These are phyloP conservation scores for Eucalyptus pauciflora DNA, from an alignment of 345 rosid species.

Conservation along the genomic window DNA sequence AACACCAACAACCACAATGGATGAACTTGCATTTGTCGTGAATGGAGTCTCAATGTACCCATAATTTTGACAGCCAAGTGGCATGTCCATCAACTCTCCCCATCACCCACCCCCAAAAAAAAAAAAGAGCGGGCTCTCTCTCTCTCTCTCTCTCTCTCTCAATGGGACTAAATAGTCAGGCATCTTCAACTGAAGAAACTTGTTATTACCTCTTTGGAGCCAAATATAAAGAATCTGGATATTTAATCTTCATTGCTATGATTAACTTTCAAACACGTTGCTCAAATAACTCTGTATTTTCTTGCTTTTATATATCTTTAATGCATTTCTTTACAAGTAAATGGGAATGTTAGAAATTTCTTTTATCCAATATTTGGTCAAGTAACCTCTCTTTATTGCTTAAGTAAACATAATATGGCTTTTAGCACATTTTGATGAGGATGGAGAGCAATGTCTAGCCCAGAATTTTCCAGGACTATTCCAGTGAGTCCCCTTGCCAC, in stretches of 20 bases:
- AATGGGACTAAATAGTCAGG: neutral
- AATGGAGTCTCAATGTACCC: neutral
- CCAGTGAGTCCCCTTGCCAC: neutral
- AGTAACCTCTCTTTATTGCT: neutral
- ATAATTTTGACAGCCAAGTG: neutral
- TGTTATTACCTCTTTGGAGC: neutral
- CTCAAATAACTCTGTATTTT: neutral
- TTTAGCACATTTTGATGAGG: conserved; percentile 1
- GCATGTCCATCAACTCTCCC: neutral
- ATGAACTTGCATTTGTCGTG: neutral
- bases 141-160: no score
- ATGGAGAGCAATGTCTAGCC: conserved; percentile 11
- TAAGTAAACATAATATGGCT: neutral
- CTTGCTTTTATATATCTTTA: neutral
- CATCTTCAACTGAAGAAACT: neutral
- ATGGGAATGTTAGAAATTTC: neutral
- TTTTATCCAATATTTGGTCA: neutral
- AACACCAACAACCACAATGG: neutral
- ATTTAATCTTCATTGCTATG: neutral
- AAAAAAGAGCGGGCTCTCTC: no score
- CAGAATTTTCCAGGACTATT: conserved; percentile 3
- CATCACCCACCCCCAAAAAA: neutral
- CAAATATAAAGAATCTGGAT: neutral
- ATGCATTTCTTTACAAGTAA: neutral
- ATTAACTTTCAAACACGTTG: neutral